Evolutionary conservation across 2,329 filamentous ascomycete genomes (phyloP), one percentile per base, ranked within the genome.

Genomic region (Fusarium citri): DNA sequence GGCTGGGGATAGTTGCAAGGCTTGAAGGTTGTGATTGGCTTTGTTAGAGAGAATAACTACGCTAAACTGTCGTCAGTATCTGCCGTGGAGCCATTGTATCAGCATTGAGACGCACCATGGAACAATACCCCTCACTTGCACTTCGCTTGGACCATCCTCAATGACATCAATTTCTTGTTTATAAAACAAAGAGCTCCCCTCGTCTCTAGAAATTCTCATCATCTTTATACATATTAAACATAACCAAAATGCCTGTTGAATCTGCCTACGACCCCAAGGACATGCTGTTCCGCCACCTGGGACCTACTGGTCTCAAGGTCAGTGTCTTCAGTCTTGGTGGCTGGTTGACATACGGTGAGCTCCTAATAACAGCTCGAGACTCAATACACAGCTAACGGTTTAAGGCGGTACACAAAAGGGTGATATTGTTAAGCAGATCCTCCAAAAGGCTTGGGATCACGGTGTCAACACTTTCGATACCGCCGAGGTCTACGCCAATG

Each of bases 401-500:
- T 0, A 9, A 50, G 49, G 49, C 88, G 91, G 81, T 81, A 90
- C 71, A 64, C 87, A 89, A 28, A 87, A 86, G 47, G 85, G 89
- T 68, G 86, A 88, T 59, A 85, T 85, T 61, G 87, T 88, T 2
- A 88, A 86, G 73, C 83, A 84, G 31, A 88, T 86, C 74, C 84
- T 89, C 80, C 86, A 88, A 76, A 82, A 84, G n/a, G 87, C 87
- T 2, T 89, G 86, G 74, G 85, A 89, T 61, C 79, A 80, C 40
- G 88, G 88, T 6, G 82, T 89, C 74, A 89, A 89, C 80, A 89
- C 88, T 75, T 89, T 89, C 69, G 88, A 89, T 71, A 86, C 83
- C 20, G 87, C 87, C 5, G 87, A 89, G 76, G 80, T 64, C 55
- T 90, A 89, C 74, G 82, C 85, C 69, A 87, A 83, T 20, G 89